Evolutionary conservation across 441 rosid genomes (phyloP).

Genomic region (Adansonia grandidieri): DNA sequence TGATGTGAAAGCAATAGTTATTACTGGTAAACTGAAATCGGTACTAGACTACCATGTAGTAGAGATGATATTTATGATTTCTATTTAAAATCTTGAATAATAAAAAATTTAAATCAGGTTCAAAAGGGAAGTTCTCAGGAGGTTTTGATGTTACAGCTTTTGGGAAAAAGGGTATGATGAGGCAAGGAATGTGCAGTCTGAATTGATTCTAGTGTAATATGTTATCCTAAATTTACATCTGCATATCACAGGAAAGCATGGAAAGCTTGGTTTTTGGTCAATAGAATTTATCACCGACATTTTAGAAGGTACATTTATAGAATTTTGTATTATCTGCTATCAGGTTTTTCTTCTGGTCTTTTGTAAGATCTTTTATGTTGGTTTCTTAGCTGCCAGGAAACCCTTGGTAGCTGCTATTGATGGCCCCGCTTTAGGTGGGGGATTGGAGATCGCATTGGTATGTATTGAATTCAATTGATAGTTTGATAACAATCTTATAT

Average conservation of each 20-base stretch:
- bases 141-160: slow-evolving; percentile 29
- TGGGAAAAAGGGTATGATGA: slow-evolving; percentile 22
- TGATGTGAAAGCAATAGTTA: slow-evolving; percentile 23
- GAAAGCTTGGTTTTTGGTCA: slow-evolving; percentile 22
- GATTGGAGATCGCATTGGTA: slow-evolving; percentile 25
- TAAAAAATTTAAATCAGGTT: slow-evolving; percentile 11
- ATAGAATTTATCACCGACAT: slow-evolving; percentile 17
- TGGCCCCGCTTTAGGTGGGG: slow-evolving; percentile 24
- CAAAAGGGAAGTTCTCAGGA: slow-evolving; percentile 24
- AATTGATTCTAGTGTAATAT: not conserved
- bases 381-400: slow-evolving; percentile 25
- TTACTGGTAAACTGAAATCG: slow-evolving; percentile 11
- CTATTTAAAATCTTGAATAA: not conserved
- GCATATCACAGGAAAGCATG: slow-evolving; percentile 13
- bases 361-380: not conserved
- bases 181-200: not conserved
- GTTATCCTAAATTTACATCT: not conserved
- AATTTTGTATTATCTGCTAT: not conserved
- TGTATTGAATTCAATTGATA: slow-evolving; percentile 6
- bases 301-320: slow-evolving; percentile 16
- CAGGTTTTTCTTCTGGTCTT: not conserved
- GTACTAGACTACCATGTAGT: not conserved
- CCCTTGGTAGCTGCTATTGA: slow-evolving; percentile 26
- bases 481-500: no score
- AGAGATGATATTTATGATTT: not conserved